These are phyloP conservation scores for Leishmania gerbilli DNA, from an alignment of 208 protist genomes.

Conservation along the genomic window DNA sequence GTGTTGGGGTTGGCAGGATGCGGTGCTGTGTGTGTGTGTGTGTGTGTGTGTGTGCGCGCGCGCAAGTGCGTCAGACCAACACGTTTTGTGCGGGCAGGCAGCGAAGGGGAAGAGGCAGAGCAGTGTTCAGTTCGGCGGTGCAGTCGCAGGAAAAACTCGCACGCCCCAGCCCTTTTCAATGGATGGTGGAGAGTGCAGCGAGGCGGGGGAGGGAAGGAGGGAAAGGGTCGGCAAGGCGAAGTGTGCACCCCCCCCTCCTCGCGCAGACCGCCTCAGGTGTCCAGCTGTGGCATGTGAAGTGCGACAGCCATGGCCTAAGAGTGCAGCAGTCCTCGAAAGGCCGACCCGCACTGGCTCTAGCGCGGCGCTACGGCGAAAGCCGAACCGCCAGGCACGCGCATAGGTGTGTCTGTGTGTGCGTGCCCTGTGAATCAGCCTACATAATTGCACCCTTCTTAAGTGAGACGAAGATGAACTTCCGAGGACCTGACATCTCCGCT, in stretches of 20 bases:
- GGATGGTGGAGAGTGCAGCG: neutral
- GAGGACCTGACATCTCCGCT: neutral
- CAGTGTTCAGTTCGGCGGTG: neutral
- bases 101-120: neutral
- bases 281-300: neutral
- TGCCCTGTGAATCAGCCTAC: neutral
- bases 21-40: neutral
- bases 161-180: neutral
- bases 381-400: neutral
- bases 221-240: neutral
- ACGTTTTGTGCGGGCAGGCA: neutral
- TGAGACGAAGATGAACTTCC: slow-evolving; percentile 21
- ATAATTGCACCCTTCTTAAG: neutral
- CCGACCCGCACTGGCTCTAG: neutral
- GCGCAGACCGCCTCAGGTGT: neutral
- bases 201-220: neutral
- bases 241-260: neutral
- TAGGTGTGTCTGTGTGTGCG: no score
- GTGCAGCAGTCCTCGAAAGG: neutral
- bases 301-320: neutral
- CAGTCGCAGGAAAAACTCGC: neutral
- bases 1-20: no score
- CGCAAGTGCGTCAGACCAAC: neutral
- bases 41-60: neutral
- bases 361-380: neutral